Evolutionary conservation across 805 yeast species (phyloP).

Genomic region (Candida boidinii): DNA sequence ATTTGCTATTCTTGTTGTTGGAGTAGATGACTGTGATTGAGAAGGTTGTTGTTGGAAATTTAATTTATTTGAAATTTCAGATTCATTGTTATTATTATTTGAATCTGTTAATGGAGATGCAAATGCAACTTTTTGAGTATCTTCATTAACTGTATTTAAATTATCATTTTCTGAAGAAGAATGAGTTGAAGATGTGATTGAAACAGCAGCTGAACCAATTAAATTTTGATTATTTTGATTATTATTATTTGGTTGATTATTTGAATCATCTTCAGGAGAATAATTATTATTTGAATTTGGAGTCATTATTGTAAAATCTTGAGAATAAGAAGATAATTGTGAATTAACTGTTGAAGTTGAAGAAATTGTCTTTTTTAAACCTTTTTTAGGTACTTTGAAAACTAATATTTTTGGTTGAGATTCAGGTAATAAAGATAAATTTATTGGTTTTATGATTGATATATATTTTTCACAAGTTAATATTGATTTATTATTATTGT

Average conservation of each 20-base stretch:
- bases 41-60: neutral
- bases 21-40: neutral
- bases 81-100: neutral
- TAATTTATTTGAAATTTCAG: neutral
- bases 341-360: constrained; percentile 33
- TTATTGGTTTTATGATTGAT: constrained; percentile 62
- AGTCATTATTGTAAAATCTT: neutral
- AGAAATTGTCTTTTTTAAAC: constrained; percentile 27
- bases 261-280: too few relatives aligned
- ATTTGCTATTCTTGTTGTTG: constrained; percentile 8
- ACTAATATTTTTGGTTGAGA: constrained; percentile 60
- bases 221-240: too few relatives aligned
- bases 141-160: too few relatives aligned
- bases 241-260: too few relatives aligned
- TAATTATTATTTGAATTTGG: too few relatives aligned
- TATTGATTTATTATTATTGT: constrained; percentile 18
- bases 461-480: constrained; percentile 48
- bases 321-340: neutral
- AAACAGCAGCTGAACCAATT: too few relatives aligned
- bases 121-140: too few relatives aligned
- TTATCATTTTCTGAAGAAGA: too few relatives aligned
- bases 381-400: constrained; percentile 39
- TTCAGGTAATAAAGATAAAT: constrained; percentile 56
- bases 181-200: too few relatives aligned
- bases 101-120: too few relatives aligned